Base-by-base conservation (phyloP, 2,329 filamentous ascomycete species). In the Penicillium sp. region DNA sequence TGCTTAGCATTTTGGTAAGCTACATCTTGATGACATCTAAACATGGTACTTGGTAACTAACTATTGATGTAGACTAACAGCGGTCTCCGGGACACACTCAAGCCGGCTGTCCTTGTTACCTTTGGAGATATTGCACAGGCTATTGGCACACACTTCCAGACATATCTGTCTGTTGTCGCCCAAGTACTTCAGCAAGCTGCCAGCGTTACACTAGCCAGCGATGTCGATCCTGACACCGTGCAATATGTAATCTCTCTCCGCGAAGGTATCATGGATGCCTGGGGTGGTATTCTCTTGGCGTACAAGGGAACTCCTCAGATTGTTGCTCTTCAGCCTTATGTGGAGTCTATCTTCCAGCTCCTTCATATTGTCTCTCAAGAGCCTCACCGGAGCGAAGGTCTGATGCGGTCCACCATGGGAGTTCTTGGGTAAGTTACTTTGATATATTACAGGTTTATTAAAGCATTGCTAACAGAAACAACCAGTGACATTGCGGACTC, bases 201-300 rank as follows among this genome's bases (percentile, higher is more conserved):
- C 18, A 86, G 83, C 46, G 91, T 99, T 56, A 89, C 87, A 30
- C 84, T 90, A 43, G 85, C 85, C 56, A 82, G 86, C 26, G 91
- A 97, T 63, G 87, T 89, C 58, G 89, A 89, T 51, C 94, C 92
- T 66, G 94, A 99, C 76, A 96, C 97, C 89, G 87, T 92, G 57
- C 93, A 97, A 75, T 99, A 99, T 71, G 88, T 99, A 65, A 85
- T 96, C 62, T 96, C 92, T 20, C 83, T 99, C 49, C 88, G 94
- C 54, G 95, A 99, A 71, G 94, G 93, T 65, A 97, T 99, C 64
- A 96, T 97, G 88, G 94, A 99, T 80, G 94, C 94, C 33, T 99
- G 95, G 92, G 91, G 92, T 67, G 94, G 94, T 64, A 94, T 96
- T 63, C 91, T 99, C 69, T 86, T 93, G 72, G 91, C 94, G 53